A percentile compares a stretch with the other conserved stretches of the same genome.
Evolutionary conservation across 208 protist species (phyloP).

Genomic region (Wallacemonas sp.): DNA sequence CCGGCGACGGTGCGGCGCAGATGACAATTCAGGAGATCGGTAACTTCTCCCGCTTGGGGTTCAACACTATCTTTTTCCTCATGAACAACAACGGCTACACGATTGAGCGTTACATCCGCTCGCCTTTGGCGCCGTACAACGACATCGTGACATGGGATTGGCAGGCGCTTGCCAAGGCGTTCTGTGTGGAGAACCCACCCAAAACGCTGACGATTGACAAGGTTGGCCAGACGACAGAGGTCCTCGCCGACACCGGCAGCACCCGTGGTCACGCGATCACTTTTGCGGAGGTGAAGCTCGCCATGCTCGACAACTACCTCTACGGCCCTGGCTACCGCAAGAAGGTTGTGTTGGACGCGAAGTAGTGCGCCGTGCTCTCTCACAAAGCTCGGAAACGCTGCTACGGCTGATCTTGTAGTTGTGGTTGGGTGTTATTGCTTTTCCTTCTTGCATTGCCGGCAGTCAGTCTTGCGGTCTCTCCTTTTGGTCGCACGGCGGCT

Average conservation of each 20-base stretch:
- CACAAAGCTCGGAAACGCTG: too few species aligned
- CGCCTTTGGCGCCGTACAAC: slow-evolving; percentile 39
- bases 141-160: slow-evolving; percentile 46
- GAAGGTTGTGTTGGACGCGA: slow-evolving; percentile 5
- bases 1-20: slow-evolving; percentile 54
- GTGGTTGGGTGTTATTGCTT: slow-evolving; percentile 3
- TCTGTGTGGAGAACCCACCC: neutral
- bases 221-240: slow-evolving; percentile 6
- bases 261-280: neutral
- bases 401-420: too few species aligned
- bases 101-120: slow-evolving; percentile 54
- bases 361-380: too few species aligned
- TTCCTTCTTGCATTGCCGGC: neutral
- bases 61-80: slow-evolving; percentile 27
- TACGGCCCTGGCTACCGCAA: slow-evolving; percentile 8
- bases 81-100: slow-evolving; percentile 62
- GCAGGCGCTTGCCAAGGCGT: slow-evolving; percentile 23
- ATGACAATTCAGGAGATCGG: slow-evolving; percentile 65
- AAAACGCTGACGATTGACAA: slow-evolving; percentile 1
- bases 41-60: slow-evolving; percentile 13
- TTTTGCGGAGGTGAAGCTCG: slow-evolving; percentile 20
- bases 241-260: neutral
- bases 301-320: slow-evolving; percentile 13
- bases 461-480: neutral
- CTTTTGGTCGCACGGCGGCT: too few species aligned